phyloP scores from a whole-genome alignment of 441 rosid genomes.

The Populus hybrid region DNA sequence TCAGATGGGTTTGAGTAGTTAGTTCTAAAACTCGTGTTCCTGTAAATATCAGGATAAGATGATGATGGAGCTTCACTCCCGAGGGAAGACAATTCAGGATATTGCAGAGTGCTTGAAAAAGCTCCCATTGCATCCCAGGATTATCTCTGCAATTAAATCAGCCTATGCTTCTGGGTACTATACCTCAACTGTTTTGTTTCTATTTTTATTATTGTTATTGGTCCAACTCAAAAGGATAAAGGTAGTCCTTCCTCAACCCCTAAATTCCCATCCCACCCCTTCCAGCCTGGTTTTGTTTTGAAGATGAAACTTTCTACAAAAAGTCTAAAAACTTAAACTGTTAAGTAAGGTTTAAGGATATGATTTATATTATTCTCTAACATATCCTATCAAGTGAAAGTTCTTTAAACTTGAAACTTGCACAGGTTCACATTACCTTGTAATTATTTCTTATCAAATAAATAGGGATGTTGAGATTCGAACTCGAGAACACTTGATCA shows the following conservation, averaged over 20 bases:
- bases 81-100: slow-evolving; percentile 24
- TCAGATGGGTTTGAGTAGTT: background rate
- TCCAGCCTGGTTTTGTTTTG: background rate
- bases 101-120: slow-evolving; percentile 25
- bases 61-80: slow-evolving; percentile 32
- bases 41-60: slow-evolving; percentile 24
- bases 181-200: background rate
- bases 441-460: too few species aligned
- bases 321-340: too few species aligned
- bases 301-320: background rate
- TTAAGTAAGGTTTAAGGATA: rapidly evolving
- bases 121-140: background rate
- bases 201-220: background rate
- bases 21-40: background rate
- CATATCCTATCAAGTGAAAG: rapidly evolving
- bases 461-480: rapidly evolving
- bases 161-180: slow-evolving; percentile 32
- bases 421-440: rapidly evolving
- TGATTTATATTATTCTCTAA: too few species aligned
- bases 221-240: background rate
- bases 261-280: background rate
- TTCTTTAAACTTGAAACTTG: too few species aligned
- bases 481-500: too few species aligned
- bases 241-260: background rate
- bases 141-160: slow-evolving; percentile 25